Percentiles rank a stretch among this genome's conserved stretches.
Evolutionary conservation across 2,329 filamentous ascomycete genomes (phyloP).

Genomic region (Xylaria sp.): DNA sequence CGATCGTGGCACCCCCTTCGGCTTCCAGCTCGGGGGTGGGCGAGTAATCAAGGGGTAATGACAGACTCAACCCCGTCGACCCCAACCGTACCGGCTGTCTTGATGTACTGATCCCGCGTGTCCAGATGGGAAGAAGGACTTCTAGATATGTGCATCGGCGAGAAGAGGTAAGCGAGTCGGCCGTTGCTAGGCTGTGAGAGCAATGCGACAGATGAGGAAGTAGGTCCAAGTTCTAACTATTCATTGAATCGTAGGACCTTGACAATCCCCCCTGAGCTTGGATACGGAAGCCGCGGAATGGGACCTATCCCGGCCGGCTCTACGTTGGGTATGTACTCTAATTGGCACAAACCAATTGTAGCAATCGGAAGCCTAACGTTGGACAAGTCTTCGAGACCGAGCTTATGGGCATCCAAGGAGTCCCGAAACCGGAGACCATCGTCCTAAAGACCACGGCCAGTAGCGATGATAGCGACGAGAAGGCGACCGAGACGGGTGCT

Average conservation of each 20-base stretch:
- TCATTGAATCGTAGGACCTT: slow-evolving; percentile 65
- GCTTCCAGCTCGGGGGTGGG: slow-evolving; percentile 80
- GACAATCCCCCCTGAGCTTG: slow-evolving; percentile 87
- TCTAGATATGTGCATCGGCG: slow-evolving; percentile 93
- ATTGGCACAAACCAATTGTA: neutral
- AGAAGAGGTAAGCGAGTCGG: slow-evolving; percentile 71
- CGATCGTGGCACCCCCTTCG: slow-evolving; percentile 78
- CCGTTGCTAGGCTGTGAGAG: neutral
- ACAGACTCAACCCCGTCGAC: neutral
- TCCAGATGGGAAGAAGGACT: slow-evolving; percentile 88
- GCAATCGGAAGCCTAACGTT: slow-evolving; percentile 21
- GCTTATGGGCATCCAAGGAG: slow-evolving; percentile 83
- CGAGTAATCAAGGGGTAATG: slow-evolving; percentile 86
- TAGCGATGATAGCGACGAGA: slow-evolving; percentile 38
- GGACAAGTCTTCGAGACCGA: slow-evolving; percentile 86
- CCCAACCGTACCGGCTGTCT: slow-evolving; percentile 4
- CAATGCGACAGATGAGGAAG: neutral
- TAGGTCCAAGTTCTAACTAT: slow-evolving; percentile 35
- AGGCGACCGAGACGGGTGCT: slow-evolving; percentile 41
- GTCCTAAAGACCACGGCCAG: slow-evolving; percentile 51
- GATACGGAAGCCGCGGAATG: slow-evolving; percentile 79
- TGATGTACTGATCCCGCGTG: neutral
- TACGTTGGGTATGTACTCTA: slow-evolving; percentile 70
- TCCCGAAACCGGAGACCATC: slow-evolving; percentile 62
- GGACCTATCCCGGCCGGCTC: slow-evolving; percentile 86